phyloP scores from a whole-genome alignment of 2,329 filamentous ascomycete species.

The Hypoxylon sp. region DNA sequence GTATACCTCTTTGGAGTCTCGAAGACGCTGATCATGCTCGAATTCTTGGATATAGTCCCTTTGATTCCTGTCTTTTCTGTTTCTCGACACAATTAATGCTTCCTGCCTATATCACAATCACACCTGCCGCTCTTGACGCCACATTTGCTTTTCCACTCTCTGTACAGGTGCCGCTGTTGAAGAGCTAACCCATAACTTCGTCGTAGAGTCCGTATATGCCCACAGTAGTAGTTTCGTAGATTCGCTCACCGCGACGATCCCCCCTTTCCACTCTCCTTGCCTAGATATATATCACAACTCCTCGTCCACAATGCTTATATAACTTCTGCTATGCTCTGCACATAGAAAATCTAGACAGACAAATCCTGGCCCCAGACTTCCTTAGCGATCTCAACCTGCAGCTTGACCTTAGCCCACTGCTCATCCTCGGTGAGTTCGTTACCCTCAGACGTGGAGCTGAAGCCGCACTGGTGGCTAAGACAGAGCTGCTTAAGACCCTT shows the following conservation, averaged over 20 bases:
- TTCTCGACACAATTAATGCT: not conserved
- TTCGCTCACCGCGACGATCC: too few relatives aligned
- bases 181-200: slow-evolving; percentile 22
- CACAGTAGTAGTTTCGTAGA: not conserved
- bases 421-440: slow-evolving; percentile 70
- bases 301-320: not conserved
- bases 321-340: not conserved
- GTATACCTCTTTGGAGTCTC: not conserved
- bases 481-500: slow-evolving; percentile 69
- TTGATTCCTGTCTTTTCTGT: not conserved
- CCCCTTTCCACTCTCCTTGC: not conserved
- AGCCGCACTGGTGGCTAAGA: slow-evolving; percentile 71
- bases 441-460: slow-evolving; percentile 70
- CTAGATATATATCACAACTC: not conserved
- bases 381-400: slow-evolving; percentile 71
- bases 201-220: not conserved
- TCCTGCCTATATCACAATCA: not conserved
- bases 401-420: slow-evolving; percentile 70
- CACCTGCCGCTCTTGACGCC: not conserved
- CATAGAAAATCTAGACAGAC: slow-evolving; percentile 41
- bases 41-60: not conserved
- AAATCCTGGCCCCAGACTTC: slow-evolving; percentile 68
- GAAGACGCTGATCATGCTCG: not conserved
- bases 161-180: slow-evolving; percentile 31
- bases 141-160: slow-evolving; percentile 8